Percentiles rank a stretch among this genome's conserved stretches.
phyloP scores from a whole-genome alignment of 805 yeast species.

The Metschnikowia bowlesiae region DNA sequence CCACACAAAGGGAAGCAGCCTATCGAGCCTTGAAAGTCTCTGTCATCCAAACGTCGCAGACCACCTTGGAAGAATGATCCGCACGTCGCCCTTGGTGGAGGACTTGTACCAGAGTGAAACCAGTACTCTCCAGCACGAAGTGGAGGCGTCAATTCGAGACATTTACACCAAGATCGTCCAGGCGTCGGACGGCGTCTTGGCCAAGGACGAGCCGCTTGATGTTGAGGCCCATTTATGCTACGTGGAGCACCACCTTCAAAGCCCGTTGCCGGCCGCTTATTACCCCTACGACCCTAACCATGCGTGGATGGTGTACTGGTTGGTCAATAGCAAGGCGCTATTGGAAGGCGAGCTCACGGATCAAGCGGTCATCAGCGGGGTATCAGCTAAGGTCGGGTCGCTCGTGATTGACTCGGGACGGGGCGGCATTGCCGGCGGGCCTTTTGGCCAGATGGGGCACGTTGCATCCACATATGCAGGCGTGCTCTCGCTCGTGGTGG shows the following conservation, averaged over 20 bases:
- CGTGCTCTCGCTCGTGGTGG: constrained; percentile 53
- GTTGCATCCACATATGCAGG: constrained; percentile 83
- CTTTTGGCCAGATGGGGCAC: constrained; percentile 72
- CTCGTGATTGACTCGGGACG: constrained; percentile 29
- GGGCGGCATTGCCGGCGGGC: constrained; percentile 81
- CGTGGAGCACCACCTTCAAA: constrained; percentile 35
- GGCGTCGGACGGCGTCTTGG: constrained; percentile 3
- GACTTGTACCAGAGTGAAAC: constrained; percentile 32
- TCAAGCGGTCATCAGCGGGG: constrained; percentile 2
- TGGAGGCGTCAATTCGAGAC: constrained; percentile 23
- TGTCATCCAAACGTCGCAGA: constrained; percentile 7
- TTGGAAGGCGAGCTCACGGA: constrained; percentile 13
- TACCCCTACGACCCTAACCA: constrained; percentile 78
- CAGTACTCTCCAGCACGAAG: constrained; percentile 32
- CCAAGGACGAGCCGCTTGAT: constrained; percentile 11
- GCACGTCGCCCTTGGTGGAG: constrained; percentile 10
- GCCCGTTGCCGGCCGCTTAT: constrained; percentile 49
- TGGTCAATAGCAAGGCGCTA: constrained; percentile 43
- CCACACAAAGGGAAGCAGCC: constrained; percentile 1
- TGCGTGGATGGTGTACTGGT: constrained; percentile 90
- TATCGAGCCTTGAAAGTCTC: constrained; percentile 15
- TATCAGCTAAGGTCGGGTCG: constrained; percentile 22
- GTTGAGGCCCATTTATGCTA: constrained; percentile 40
- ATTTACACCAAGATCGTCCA: constrained; percentile 26
- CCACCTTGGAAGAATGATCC: constrained; percentile 10